phyloP scores from a whole-genome alignment of 2,329 filamentous ascomycete species.

The Albifimbria verrucaria region DNA sequence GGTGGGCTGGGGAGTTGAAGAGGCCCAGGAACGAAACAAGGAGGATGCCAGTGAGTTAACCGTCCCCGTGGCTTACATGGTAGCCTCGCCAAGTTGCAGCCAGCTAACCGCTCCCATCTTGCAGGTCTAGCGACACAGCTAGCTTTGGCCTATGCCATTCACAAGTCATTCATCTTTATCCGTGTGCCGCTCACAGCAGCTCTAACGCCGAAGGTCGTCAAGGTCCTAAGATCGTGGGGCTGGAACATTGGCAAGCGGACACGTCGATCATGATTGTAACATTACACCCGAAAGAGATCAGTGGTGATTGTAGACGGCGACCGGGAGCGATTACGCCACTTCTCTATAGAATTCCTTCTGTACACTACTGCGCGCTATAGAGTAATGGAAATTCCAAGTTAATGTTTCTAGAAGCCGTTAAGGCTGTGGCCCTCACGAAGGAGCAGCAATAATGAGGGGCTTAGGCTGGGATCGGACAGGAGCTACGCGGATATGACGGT shows the following conservation, averaged over 20 bases:
- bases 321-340: neutral
- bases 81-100: neutral
- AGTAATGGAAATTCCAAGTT: neutral
- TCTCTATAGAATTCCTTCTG: neutral
- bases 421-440: too few species aligned
- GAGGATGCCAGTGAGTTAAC: conserved; percentile 69
- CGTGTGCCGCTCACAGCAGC: conserved; percentile 91
- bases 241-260: conserved; percentile 85
- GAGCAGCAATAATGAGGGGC: too few species aligned
- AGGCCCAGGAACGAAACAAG: conserved; percentile 58
- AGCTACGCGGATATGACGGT: too few species aligned
- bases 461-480: too few species aligned
- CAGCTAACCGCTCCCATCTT: conserved; percentile 6
- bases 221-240: conserved; percentile 80
- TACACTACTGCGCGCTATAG: neutral
- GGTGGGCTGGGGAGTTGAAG: conserved; percentile 58
- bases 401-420: neutral
- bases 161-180: conserved; percentile 96
- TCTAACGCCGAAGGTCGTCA: conserved; percentile 91
- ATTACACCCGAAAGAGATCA: neutral
- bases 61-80: too few species aligned
- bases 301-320: neutral
- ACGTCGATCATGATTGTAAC: conserved; percentile 6
- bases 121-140: conserved; percentile 73
- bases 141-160: conserved; percentile 90